Base-by-base conservation (phyloP, 768 basidiomycete species). In the Pleurotus tuber-regium region DNA sequence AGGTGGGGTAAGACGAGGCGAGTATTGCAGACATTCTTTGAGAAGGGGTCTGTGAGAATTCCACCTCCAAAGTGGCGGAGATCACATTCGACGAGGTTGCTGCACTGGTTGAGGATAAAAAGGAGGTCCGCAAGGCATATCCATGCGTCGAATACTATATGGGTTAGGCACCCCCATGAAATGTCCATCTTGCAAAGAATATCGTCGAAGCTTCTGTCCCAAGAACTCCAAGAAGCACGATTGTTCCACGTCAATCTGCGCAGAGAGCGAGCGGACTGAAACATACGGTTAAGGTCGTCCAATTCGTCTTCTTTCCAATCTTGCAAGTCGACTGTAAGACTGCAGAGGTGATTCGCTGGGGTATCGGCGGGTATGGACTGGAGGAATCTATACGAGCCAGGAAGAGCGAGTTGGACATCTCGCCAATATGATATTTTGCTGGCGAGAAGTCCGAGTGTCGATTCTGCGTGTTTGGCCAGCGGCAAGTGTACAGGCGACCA, bases 61-160 rank as follows among this genome's bases (percentile, higher is more conserved):
- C 31, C 55, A 10, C 56, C 35, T 12, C 51, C 61, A 31, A 62
- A 61, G 36, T 56, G 62, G 16, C 51, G 56, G 19, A 63, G 53
- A 14, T 61, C 58, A 36, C 57, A 51, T 10, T 44, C 39, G 18
- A 58, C 43, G 9, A 65, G 40, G 11, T 36, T 56, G 31, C 23
- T 18, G 57, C 63, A 61, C 28, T 59, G 57, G 3, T 38, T 48
- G 28, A 64, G 61, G 21, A 65, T 44, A n/a, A 51, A 52, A 18
- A 61, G 51, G 9, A 58, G 52, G 8, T 54, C 46, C 41, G 54
- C 51, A 39, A 60, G 51, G 6, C 60, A 50, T 12, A 60, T 52
- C 42, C 54, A 60, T 2, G 60, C 54, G 50, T 65, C 55, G 29
- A 62, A 55, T 12, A 56, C 43, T 44, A 64, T 43, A 42, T 55